Conservation (phyloP, 1,284 basidiomycete species). For the Cutaneotrichosporon cyanovorans region DNA sequence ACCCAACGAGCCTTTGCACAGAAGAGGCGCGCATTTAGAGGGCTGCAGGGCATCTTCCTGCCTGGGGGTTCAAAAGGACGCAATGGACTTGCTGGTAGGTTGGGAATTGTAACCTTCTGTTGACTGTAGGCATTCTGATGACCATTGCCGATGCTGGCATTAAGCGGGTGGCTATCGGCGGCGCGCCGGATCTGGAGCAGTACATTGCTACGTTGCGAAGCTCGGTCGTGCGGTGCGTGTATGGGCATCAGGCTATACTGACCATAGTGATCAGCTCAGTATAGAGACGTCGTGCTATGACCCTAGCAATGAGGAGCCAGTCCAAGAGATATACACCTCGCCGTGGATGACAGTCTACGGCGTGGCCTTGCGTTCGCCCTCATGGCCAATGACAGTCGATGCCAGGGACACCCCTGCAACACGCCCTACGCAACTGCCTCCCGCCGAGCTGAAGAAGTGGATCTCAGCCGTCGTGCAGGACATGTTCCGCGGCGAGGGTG, state of each 20-base stretch:
- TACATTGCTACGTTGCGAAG: constrained; percentile 57
- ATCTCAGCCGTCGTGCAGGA: constrained; percentile 15
- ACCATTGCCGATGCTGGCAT: constrained; percentile 66
- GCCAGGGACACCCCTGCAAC: too few relatives aligned
- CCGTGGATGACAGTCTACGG: constrained; percentile 27
- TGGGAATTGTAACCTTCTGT: neutral
- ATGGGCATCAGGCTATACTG: constrained; percentile 18
- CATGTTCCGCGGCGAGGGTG: constrained; percentile 20
- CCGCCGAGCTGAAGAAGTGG: constrained; percentile 1
- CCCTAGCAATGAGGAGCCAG: constrained; percentile 5
- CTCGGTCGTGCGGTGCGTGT: constrained; percentile 25
- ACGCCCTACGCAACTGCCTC: constrained; percentile 1
- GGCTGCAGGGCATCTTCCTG: constrained; percentile 64
- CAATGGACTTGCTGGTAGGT: constrained; percentile 61
- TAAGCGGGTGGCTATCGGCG: constrained; percentile 56
- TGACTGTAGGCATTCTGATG: constrained; percentile 64
- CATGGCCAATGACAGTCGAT: too few relatives aligned
- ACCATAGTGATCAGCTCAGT: constrained; percentile 14
- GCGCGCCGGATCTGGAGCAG: constrained; percentile 65
- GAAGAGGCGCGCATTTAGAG: constrained; percentile 57
- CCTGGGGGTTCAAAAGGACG: constrained; percentile 56
- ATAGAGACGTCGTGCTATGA: constrained; percentile 14
- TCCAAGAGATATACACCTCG: constrained; percentile 21
- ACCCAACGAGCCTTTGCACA: constrained; percentile 66
- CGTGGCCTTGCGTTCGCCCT: constrained; percentile 20